These are phyloP conservation scores for Cercospora nicotianae DNA, from an alignment of 2,329 filamentous ascomycete species.

Conservation along the genomic window DNA sequence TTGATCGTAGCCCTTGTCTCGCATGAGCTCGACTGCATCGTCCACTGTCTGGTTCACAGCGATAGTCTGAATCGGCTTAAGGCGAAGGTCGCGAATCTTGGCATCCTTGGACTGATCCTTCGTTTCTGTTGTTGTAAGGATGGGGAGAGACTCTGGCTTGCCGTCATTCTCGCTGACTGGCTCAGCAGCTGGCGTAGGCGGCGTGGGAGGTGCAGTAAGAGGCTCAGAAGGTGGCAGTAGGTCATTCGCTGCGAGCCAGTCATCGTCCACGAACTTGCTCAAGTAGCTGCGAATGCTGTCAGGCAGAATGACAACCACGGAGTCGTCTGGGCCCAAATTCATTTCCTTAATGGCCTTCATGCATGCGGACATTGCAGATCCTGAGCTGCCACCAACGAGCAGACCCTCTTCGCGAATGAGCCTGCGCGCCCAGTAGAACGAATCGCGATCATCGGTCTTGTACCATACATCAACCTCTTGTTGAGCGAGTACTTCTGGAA, in stretches of 20 bases:
- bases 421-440: constrained; percentile 84
- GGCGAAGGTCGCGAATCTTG: constrained; percentile 76
- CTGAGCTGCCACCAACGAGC: constrained; percentile 88
- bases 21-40: constrained; percentile 95
- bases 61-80: constrained; percentile 92
- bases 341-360: constrained; percentile 75
- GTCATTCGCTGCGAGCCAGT: constrained; percentile 96
- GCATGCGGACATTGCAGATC: constrained; percentile 83
- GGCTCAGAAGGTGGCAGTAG: constrained; percentile 68
- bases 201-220: constrained; percentile 41
- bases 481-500: constrained; percentile 88
- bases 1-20: constrained; percentile 96
- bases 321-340: constrained; percentile 76
- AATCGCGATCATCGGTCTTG: constrained; percentile 92
- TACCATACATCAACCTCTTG: constrained; percentile 88
- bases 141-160: constrained; percentile 33
- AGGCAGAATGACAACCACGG: constrained; percentile 86
- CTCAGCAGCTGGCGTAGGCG: constrained; percentile 40
- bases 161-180: constrained; percentile 20
- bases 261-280: constrained; percentile 97
- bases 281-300: constrained; percentile 98
- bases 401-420: constrained; percentile 93
- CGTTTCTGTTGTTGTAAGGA: constrained; percentile 39
- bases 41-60: constrained; percentile 69
- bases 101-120: constrained; percentile 73